phyloP scores from a whole-genome alignment of 2,329 filamentous ascomycete genomes.

The Sarocladium brachiariae region DNA sequence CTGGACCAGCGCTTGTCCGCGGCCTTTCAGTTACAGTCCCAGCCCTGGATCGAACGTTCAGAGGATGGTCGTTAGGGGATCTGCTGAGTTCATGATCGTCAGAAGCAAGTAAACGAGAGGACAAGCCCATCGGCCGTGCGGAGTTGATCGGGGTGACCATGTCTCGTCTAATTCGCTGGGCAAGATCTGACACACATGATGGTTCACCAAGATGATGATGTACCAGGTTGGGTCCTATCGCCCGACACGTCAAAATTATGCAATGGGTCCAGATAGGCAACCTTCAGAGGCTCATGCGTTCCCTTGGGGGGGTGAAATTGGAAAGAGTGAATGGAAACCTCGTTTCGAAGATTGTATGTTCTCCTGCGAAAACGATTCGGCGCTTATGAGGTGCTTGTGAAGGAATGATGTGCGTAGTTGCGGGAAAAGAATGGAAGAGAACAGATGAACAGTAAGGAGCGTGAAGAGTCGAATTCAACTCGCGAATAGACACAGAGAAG shows the following conservation, averaged over 20 bases:
- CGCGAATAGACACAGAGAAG: neutral
- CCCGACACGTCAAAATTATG: conserved; percentile 7
- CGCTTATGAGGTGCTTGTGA: neutral
- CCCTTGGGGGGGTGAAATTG: neutral
- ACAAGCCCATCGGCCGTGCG: neutral
- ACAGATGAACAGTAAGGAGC: neutral
- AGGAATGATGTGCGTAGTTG: neutral
- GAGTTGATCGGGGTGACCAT: conserved; percentile 2
- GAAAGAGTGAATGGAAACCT: neutral
- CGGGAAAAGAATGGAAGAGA: too few species aligned
- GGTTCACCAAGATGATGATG: conserved; percentile 5
- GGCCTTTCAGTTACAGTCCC: conserved; percentile 2
- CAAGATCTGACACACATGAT: conserved; percentile 7
- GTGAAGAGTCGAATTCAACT: conserved; percentile 2
- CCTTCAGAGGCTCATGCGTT: conserved; percentile 5
- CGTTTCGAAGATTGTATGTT: conserved; percentile 2
- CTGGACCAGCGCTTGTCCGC: conserved; percentile 6
- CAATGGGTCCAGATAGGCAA: neutral
- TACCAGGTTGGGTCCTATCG: conserved; percentile 3
- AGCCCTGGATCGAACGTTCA: neutral
- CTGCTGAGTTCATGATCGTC: neutral
- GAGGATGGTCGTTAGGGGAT: neutral
- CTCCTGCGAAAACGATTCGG: neutral
- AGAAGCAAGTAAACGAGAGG: neutral
- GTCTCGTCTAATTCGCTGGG: conserved; percentile 6